These are phyloP conservation scores for Cladorrhinum sp. DNA, from an alignment of 2,329 filamentous ascomycete species.

Conservation along the genomic window DNA sequence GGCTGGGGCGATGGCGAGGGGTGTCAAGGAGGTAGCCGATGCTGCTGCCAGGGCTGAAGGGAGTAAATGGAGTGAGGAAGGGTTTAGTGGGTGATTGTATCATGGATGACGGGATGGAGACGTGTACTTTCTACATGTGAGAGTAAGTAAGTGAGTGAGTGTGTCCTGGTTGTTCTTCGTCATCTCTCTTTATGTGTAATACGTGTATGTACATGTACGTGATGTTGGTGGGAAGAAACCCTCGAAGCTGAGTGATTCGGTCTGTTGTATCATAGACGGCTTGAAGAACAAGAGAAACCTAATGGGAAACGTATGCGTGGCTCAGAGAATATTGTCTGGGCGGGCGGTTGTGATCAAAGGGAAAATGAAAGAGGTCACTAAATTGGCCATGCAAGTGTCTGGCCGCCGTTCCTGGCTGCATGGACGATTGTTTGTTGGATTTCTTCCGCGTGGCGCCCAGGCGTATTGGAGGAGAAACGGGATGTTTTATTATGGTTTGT, in stretches of 20 bases:
- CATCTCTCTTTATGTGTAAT: background rate
- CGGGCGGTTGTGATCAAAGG: background rate
- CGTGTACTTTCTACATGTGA: background rate
- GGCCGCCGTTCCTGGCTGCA: background rate
- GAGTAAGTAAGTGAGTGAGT: background rate
- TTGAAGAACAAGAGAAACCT: background rate
- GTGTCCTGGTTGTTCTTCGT: background rate
- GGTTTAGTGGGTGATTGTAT: constrained; percentile 43
- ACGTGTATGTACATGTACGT: background rate
- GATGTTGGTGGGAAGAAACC: background rate
- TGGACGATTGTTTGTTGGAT: background rate
- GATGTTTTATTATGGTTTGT: background rate
- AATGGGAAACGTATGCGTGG: background rate
- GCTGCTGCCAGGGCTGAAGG: constrained; percentile 39
- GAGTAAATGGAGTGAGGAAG: constrained; percentile 58
- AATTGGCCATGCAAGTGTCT: background rate
- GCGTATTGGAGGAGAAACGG: background rate
- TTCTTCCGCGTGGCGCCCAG: background rate
- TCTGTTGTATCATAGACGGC: background rate
- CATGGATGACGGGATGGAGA: constrained; percentile 22
- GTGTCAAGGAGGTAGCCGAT: constrained; percentile 33
- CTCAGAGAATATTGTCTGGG: background rate
- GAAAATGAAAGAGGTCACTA: background rate
- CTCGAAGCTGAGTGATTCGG: background rate
- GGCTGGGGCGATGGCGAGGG: constrained; percentile 35